Evolutionary conservation across 495 filamentous ascomycete genomes (phyloP).

Genomic region (Penicillium argentinense): DNA sequence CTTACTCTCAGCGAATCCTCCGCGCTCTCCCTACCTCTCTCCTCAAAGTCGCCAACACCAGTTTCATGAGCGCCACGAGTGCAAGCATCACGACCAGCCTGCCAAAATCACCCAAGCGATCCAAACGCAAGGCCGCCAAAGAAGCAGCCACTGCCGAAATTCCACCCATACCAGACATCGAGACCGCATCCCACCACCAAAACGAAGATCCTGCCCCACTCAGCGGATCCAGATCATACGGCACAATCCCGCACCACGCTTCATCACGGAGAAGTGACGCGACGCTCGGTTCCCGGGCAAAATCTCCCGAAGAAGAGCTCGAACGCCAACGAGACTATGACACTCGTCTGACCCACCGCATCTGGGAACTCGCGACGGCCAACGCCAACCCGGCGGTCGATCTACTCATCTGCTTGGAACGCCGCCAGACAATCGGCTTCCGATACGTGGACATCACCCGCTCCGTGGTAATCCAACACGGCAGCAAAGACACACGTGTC

Average conservation of each 20-base stretch:
- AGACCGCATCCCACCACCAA: slow-evolving; percentile 40
- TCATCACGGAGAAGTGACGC: slow-evolving; percentile 23
- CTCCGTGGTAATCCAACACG: slow-evolving; percentile 90
- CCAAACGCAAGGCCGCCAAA: slow-evolving; percentile 59
- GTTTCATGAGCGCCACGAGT: slow-evolving; percentile 89
- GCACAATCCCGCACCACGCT: slow-evolving; percentile 7
- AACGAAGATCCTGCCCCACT: slow-evolving; percentile 31
- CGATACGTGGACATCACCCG: slow-evolving; percentile 94
- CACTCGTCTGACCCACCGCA: slow-evolving; percentile 79
- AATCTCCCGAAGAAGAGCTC: slow-evolving; percentile 39
- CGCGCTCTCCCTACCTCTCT: slow-evolving; percentile 89
- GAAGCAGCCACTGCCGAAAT: slow-evolving; percentile 51
- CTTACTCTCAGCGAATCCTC: slow-evolving; percentile 87
- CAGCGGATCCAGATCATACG: slow-evolving; percentile 17
- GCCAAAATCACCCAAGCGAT: slow-evolving; percentile 66
- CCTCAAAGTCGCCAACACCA: slow-evolving; percentile 90
- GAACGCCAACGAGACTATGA: slow-evolving; percentile 83
- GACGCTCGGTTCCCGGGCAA: slow-evolving; percentile 22
- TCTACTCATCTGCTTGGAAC: slow-evolving; percentile 87
- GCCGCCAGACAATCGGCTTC: slow-evolving; percentile 90
- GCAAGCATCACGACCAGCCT: slow-evolving; percentile 83
- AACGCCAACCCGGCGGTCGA: slow-evolving; percentile 94
- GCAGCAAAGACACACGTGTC: slow-evolving; percentile 85
- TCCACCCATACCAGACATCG: slow-evolving; percentile 39
- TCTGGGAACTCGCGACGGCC: slow-evolving; percentile 92